These are phyloP conservation scores for Petunia axillaris DNA, from an alignment of 257 asterid species.

Conservation along the genomic window DNA sequence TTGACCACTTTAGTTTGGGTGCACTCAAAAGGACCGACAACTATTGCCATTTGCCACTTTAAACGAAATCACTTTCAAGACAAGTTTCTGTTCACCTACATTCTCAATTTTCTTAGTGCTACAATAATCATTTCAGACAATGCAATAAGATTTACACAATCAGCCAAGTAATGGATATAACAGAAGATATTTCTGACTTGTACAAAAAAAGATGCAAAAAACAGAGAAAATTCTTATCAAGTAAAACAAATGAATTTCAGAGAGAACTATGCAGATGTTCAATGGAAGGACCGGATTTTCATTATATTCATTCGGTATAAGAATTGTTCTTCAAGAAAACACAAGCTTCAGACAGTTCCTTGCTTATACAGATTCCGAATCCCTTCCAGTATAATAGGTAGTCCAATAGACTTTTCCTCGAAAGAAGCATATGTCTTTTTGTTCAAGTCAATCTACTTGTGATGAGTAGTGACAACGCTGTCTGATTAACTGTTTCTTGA, in stretches of 20 bases:
- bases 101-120: background rate
- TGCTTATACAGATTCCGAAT: background rate
- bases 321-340: background rate
- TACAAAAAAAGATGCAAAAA: no score
- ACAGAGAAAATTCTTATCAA: no score
- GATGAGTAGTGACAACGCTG: background rate
- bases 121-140: background rate
- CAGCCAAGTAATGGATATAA: background rate
- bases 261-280: background rate
- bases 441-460: background rate
- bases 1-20: no score
- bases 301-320: background rate
- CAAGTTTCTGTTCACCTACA: background rate
- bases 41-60: background rate
- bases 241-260: no score
- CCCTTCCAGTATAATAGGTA: background rate
- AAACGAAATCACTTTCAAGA: background rate
- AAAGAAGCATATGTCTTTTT: constrained; percentile 8
- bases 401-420: constrained; percentile 1
- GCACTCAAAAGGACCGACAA: background rate
- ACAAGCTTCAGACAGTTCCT: background rate
- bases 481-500: background rate
- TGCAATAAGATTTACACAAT: background rate
- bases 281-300: background rate
- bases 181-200: background rate